phyloP scores from a whole-genome alignment of 495 filamentous ascomycete genomes.

The Trichocladium antarcticum region DNA sequence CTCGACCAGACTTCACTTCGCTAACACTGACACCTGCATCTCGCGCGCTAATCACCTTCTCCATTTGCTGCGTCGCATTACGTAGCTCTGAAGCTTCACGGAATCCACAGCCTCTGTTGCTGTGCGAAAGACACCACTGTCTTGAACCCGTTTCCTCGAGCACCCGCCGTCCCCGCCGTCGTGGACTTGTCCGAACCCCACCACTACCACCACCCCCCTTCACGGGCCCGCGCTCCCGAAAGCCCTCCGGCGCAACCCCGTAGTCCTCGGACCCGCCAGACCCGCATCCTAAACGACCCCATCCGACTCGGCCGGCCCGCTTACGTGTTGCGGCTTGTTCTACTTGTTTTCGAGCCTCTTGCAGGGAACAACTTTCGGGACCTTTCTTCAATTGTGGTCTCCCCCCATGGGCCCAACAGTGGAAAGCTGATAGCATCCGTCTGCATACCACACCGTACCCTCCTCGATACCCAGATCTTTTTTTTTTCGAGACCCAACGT shows the following conservation, averaged over 20 bases:
- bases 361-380: no score
- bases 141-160: no score
- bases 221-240: neutral
- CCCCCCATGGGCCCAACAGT: constrained; percentile 6
- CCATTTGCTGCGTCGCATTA: no score
- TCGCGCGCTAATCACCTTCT: no score
- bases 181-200: no score
- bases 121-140: no score
- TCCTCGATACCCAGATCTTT: neutral
- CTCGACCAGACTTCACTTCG: neutral
- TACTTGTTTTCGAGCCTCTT: no score
- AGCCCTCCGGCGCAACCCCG: neutral
- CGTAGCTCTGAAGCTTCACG: no score
- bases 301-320: neutral
- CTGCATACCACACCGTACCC: neutral
- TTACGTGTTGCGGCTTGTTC: neutral
- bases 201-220: neutral
- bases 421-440: constrained; percentile 5
- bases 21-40: neutral
- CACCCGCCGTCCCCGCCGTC: no score
- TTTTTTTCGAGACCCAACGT: neutral
- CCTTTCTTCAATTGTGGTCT: no score
- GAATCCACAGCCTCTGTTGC: no score
- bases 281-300: neutral
- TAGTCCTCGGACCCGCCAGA: neutral